Conservation (phyloP, 164 flowering plant genomes). For the Piper betle region DNA sequence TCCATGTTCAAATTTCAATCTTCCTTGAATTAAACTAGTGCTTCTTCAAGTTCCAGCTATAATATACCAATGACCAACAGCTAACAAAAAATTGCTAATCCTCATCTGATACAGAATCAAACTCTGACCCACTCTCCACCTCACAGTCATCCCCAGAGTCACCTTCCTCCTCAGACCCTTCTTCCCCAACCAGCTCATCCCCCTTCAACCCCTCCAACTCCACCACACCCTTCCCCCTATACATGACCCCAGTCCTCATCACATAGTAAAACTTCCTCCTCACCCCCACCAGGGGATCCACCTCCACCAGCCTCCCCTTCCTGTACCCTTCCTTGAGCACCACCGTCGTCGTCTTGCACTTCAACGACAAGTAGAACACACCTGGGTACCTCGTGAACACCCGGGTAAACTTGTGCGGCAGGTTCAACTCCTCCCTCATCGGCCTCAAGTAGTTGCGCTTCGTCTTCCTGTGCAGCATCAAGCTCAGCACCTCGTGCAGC, state of each 20-base stretch:
- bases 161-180: constrained; percentile 31
- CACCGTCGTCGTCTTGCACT: constrained; percentile 88
- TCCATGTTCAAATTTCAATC: no score
- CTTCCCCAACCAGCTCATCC: constrained; percentile 15
- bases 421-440: constrained; percentile 69
- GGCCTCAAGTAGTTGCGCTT: constrained; percentile 84
- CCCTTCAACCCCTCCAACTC: constrained; percentile 22
- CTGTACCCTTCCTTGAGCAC: constrained; percentile 69
- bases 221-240: constrained; percentile 45
- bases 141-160: constrained; percentile 28
- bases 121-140: constrained; percentile 28
- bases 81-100: neutral
- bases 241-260: constrained; percentile 83
- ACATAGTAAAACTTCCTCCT: constrained; percentile 72
- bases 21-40: no score
- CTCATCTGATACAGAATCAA: constrained; percentile 10
- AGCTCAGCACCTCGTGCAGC: constrained; percentile 75
- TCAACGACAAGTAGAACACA: constrained; percentile 84
- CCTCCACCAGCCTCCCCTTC: constrained; percentile 60
- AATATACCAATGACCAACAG: no score
- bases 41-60: no score
- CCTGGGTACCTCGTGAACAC: constrained; percentile 93
- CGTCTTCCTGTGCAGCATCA: constrained; percentile 86
- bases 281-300: constrained; percentile 54
- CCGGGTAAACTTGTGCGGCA: constrained; percentile 83